A percentile compares a stretch with the other conserved stretches of the same genome.
Evolutionary conservation across 306 rosid genomes (phyloP).

Genomic region (Quillaja saponaria): DNA sequence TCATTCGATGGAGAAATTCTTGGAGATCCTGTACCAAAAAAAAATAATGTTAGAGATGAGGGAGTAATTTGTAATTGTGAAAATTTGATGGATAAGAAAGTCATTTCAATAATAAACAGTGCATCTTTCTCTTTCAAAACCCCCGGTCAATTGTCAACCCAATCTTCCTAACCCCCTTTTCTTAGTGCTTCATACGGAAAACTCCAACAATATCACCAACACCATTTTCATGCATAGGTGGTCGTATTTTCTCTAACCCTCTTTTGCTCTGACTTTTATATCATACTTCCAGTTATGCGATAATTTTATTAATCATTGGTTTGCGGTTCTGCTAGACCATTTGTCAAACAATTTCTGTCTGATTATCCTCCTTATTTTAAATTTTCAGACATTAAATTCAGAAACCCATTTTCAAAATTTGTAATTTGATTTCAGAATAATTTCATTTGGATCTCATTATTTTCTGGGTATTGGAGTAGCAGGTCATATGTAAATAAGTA

Average conservation of each 20-base stretch:
- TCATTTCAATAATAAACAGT: conserved; percentile 6
- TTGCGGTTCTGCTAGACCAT: background rate
- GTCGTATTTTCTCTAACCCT: conserved; percentile 1
- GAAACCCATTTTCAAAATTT: background rate
- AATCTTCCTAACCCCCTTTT: conserved; percentile 9
- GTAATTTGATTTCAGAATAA: background rate
- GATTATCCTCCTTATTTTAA: background rate
- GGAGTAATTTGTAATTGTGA: too few species aligned
- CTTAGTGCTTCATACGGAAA: conserved; percentile 3
- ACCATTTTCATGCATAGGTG: background rate
- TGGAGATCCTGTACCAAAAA: too few species aligned
- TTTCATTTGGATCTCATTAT: background rate
- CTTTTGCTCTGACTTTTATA: background rate
- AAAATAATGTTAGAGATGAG: too few species aligned
- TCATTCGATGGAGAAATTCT: too few species aligned
- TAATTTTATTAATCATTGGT: background rate
- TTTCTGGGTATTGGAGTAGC: conserved; percentile 3
- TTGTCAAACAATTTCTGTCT: background rate
- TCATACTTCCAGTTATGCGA: background rate
- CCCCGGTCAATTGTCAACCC: conserved; percentile 16
- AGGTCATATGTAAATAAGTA: conserved; percentile 9
- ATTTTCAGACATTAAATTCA: background rate
- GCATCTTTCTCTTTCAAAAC: conserved; percentile 1
- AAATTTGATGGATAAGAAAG: too few species aligned
- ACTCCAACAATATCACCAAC: background rate